A percentile compares a stretch with the other conserved stretches of the same genome.
Conservation (phyloP, 192 early-diverging fungal genomes). For the Rhizoclosmatium globosum region DNA sequence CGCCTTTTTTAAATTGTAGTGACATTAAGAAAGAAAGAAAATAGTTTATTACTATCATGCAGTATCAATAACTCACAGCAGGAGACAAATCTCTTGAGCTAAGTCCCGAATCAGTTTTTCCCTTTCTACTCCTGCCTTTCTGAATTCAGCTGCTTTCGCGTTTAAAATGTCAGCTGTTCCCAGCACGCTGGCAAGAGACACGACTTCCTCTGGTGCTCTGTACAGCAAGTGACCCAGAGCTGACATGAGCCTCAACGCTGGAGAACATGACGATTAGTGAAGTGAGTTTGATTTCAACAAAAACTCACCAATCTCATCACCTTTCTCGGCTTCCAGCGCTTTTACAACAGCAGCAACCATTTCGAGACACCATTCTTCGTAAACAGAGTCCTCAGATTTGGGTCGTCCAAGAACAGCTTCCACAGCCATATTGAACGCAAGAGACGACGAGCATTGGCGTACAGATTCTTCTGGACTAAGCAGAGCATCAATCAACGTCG, state of each 20-base stretch:
- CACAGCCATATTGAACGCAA: conserved; percentile 75
- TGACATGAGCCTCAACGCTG: conserved; percentile 7
- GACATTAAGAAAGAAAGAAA: too few species aligned
- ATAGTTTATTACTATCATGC: too few species aligned
- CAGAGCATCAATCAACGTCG: conserved; percentile 68
- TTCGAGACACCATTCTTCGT: conserved; percentile 79
- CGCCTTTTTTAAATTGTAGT: too few species aligned
- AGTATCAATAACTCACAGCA: too few species aligned
- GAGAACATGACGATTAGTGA: neutral
- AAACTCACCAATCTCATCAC: conserved; percentile 66
- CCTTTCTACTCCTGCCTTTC: neutral
- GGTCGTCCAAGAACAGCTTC: conserved; percentile 33
- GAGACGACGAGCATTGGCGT: conserved; percentile 68
- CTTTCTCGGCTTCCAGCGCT: conserved; percentile 58
- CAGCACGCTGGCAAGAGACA: conserved; percentile 8
- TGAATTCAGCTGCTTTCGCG: neutral
- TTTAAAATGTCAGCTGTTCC: neutral
- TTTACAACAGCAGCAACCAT: conserved; percentile 68
- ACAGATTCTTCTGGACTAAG: conserved; percentile 61
- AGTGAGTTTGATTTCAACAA: conserved; percentile 3
- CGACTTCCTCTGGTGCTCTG: conserved; percentile 6
- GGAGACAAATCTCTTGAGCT: neutral
- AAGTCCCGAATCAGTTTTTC: neutral
- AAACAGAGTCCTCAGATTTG: conserved; percentile 40
- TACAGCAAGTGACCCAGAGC: conserved; percentile 32